Evolutionary conservation across 306 rosid genomes (phyloP).

Genomic region (Casuarina cunninghamiana): DNA sequence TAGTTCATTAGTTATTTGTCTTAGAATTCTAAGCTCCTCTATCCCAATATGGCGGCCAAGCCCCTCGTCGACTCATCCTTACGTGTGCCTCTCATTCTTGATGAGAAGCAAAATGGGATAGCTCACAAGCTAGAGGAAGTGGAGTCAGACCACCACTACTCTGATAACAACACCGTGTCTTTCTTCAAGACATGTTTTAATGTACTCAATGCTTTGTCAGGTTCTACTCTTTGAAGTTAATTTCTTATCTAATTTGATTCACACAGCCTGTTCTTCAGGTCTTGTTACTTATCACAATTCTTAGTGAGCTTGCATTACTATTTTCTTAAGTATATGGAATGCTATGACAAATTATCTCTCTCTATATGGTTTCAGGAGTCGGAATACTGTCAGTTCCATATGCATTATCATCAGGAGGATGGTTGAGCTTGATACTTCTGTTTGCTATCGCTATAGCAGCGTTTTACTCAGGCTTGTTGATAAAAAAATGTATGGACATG

Average conservation of each 20-base stretch:
- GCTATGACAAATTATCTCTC: background rate
- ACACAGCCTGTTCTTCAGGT: too few species aligned
- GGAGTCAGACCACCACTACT: constrained; percentile 8
- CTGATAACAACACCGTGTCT: constrained; percentile 21
- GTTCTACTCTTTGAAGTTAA: background rate
- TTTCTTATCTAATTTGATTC: background rate
- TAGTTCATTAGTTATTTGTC: too few species aligned
- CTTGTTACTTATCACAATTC: too few species aligned
- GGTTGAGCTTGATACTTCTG: constrained; percentile 66
- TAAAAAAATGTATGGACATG: constrained; percentile 73
- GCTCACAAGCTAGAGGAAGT: constrained; percentile 24
- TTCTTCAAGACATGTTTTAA: constrained; percentile 42
- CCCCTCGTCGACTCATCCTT: constrained; percentile 6
- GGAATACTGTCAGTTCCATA: constrained; percentile 82
- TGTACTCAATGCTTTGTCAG: constrained; percentile 49
- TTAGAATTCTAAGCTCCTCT: background rate
- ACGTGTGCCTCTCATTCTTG: constrained; percentile 33
- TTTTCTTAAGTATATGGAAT: background rate
- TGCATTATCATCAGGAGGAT: constrained; percentile 84
- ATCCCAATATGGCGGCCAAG: constrained; percentile 26
- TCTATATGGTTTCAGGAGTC: constrained; percentile 50
- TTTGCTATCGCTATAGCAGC: constrained; percentile 44
- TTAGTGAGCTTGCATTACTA: too few species aligned
- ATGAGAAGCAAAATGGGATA: constrained; percentile 15
- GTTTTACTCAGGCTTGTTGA: constrained; percentile 62